These are phyloP conservation scores for Aureobasidium sp. DNA, from an alignment of 2,329 filamentous ascomycete species.

Conservation along the genomic window DNA sequence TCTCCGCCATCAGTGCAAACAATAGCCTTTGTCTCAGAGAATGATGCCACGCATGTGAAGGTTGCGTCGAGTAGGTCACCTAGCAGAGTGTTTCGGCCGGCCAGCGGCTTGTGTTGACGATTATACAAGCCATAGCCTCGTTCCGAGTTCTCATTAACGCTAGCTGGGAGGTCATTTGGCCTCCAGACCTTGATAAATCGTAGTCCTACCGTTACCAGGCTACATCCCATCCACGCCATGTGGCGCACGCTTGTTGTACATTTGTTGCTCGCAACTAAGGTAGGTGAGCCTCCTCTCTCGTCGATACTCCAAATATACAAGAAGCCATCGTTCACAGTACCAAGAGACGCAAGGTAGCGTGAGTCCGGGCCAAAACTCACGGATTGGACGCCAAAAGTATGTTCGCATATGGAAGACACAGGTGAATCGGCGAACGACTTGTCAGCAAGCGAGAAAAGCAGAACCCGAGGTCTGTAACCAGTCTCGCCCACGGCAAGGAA, in stretches of 20 bases:
- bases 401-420: conserved; percentile 77
- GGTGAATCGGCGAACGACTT: conserved; percentile 74
- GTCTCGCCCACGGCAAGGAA: conserved; percentile 91
- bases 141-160: conserved; percentile 14
- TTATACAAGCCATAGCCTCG: conserved; percentile 12
- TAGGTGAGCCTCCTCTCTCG: conserved; percentile 69
- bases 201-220: conserved; percentile 76
- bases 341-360: conserved; percentile 78
- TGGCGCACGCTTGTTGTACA: conserved; percentile 80
- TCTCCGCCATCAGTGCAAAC: conserved; percentile 83
- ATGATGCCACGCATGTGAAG: conserved; percentile 67
- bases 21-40: conserved; percentile 67
- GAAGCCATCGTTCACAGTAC: conserved; percentile 85
- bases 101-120: conserved; percentile 57
- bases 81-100: conserved; percentile 72
- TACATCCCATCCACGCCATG: conserved; percentile 85
- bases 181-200: conserved; percentile 93
- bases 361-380: conserved; percentile 86
- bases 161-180: conserved; percentile 47
- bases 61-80: conserved; percentile 73
- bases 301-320: conserved; percentile 87
- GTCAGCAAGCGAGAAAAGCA: conserved; percentile 73
- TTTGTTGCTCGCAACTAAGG: conserved; percentile 77
- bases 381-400: conserved; percentile 79
- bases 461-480: conserved; percentile 81